Conservation (phyloP, 306 rosid genomes). For the Glycine soja region DNA sequence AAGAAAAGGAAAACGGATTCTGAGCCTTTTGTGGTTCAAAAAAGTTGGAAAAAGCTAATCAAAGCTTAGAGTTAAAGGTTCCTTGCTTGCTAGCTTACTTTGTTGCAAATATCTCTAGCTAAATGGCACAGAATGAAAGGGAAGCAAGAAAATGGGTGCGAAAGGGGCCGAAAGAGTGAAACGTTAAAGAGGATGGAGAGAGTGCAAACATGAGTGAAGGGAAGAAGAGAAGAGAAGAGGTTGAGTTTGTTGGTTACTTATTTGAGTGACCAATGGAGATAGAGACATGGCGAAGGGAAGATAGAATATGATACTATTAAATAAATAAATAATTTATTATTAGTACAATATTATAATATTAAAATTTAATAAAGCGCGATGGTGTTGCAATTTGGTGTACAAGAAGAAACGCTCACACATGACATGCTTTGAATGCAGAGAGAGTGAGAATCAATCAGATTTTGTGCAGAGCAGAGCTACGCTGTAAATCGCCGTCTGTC, state of each 20-base stretch:
- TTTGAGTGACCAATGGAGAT: constrained; percentile 32
- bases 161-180: constrained; percentile 27
- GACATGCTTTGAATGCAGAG: background rate
- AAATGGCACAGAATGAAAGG: constrained; percentile 42
- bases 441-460: background rate
- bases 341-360: no score
- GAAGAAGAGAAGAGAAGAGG: constrained; percentile 16
- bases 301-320: background rate
- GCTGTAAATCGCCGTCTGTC: constrained; percentile 33
- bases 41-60: background rate
- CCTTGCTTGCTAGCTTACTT: constrained; percentile 16
- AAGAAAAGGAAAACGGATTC: background rate
- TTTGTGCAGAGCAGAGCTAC: constrained; percentile 1
- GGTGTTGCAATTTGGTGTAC: background rate
- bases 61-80: constrained; percentile 12
- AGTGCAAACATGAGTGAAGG: constrained; percentile 17
- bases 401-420: background rate
- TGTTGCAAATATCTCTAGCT: background rate
- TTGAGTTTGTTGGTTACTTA: constrained; percentile 17
- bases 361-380: background rate
- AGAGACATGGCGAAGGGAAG: constrained; percentile 26
- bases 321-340: no score
- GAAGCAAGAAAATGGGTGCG: constrained; percentile 7
- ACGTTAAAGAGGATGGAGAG: background rate
- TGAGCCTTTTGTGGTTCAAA: background rate